phyloP scores from a whole-genome alignment of 1,284 basidiomycete species.

The Vanrija sp. region DNA sequence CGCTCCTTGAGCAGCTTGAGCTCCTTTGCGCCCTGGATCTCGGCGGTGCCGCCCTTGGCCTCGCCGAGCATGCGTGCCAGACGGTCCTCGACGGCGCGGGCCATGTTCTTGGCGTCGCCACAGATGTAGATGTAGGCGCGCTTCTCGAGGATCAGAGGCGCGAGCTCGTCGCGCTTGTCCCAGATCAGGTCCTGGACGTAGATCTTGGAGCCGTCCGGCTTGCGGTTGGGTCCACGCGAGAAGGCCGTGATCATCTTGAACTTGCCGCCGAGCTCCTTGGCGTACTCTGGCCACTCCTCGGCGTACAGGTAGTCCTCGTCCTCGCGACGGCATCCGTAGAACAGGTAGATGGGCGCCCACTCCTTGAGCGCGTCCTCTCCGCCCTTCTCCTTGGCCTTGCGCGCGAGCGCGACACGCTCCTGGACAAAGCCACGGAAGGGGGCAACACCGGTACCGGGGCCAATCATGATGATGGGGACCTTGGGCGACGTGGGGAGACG shows the following conservation, averaged over 20 bases:
- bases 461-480: constrained; percentile 98
- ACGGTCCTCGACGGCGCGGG: constrained; percentile 85
- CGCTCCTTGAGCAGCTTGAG: constrained; percentile 90
- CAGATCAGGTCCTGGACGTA: constrained; percentile 97
- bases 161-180: constrained; percentile 74
- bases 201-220: constrained; percentile 83
- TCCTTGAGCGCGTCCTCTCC: constrained; percentile 81
- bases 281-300: constrained; percentile 90
- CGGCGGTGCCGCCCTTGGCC: constrained; percentile 79
- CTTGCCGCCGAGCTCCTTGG: constrained; percentile 80
- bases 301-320: constrained; percentile 88
- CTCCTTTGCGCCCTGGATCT: constrained; percentile 83
- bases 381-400: constrained; percentile 88
- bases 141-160: constrained; percentile 82
- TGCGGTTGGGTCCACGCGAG: constrained; percentile 73
- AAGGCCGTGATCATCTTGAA: constrained; percentile 84
- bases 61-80: constrained; percentile 83
- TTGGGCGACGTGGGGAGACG: constrained; percentile 94
- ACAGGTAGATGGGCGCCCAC: constrained; percentile 91
- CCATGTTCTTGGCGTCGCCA: constrained; percentile 96
- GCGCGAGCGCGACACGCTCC: constrained; percentile 91
- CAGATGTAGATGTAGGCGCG: constrained; percentile 95
- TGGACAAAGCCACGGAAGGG: constrained; percentile 98
- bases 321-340: constrained; percentile 89
- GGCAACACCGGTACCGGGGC: constrained; percentile 95